Base-by-base conservation (phyloP, 2,329 filamentous ascomycete genomes). In the Arthrobotrys megalospora region DNA sequence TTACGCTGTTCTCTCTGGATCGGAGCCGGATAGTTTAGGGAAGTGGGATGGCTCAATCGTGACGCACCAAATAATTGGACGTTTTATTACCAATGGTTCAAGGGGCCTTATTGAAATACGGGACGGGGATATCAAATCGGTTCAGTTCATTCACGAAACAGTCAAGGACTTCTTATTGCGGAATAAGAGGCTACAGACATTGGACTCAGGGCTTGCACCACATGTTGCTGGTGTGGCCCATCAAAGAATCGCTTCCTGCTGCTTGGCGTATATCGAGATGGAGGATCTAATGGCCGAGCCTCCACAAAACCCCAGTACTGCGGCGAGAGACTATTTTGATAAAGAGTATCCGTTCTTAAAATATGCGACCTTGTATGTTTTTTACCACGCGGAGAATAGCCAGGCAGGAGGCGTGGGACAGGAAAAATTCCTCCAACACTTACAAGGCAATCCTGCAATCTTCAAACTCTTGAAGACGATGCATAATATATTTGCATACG, bases 111-210 rank as follows among this genome's bases (percentile, higher is more conserved):
- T 80, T 2, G 79, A 80, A 55, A 50, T 79, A 36, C 24, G 24
- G 5, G 65, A 19, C 24, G 21, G 24, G 24, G 21, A 1, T 48
- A 11, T 4, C 11, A 60, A 21, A 50, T 14, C 4, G 2, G 77
- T 76, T 2, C 80, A 80, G 48, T 80, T 80, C 12, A 80, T 80
- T 24, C 80, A 80, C 48, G 21, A 75, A 11, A 80, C 78, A 3
- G 78, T 80, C 43, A 64, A 34, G 14, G 79, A 80, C 43, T 80
- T 80, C 28, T 58, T 80, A 6, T 28, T 77, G 24, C 65, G 79
- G 32, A 60, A 67, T 11, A 72, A 64, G 12, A 80, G 75, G 36
- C 75, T 80, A 1, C 76, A 75, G 34, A 71, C 11, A 28, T 21
- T 80, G 24, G 67, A 77, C 50, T 62, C 64, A 14, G 76, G 48